phyloP scores from a whole-genome alignment of 495 filamentous ascomycete species.

The Diplogelasinospora grovesii region DNA sequence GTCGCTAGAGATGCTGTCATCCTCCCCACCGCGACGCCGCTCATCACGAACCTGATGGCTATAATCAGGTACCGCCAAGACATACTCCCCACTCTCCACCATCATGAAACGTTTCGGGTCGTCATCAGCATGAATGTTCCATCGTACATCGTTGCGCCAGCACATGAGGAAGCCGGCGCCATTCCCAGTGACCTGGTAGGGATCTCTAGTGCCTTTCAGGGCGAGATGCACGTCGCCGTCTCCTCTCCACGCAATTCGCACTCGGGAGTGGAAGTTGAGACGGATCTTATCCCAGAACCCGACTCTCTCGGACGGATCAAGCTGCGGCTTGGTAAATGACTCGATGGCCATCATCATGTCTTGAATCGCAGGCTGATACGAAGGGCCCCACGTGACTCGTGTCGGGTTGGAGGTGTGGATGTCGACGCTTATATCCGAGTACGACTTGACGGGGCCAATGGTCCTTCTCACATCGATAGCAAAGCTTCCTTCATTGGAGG shows the following conservation, averaged over 20 bases:
- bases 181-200: slow-evolving; percentile 85
- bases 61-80: slow-evolving; percentile 89
- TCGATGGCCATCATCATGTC: slow-evolving; percentile 99
- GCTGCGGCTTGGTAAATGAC: slow-evolving; percentile 88
- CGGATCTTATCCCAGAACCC: slow-evolving; percentile 99
- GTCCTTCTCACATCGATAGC: slow-evolving; percentile 83
- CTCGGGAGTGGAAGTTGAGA: slow-evolving; percentile 87
- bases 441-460: slow-evolving; percentile 92
- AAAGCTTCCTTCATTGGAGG: slow-evolving; percentile 55
- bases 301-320: slow-evolving; percentile 86
- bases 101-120: slow-evolving; percentile 92
- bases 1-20: slow-evolving; percentile 56
- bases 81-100: slow-evolving; percentile 88
- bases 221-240: slow-evolving; percentile 94
- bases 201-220: slow-evolving; percentile 88
- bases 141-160: slow-evolving; percentile 86
- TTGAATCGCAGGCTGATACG: slow-evolving; percentile 96
- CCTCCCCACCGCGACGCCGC: slow-evolving; percentile 49
- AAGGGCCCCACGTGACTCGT: slow-evolving; percentile 91
- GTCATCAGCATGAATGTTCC: slow-evolving; percentile 72
- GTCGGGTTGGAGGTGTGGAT: slow-evolving; percentile 91
- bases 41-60: slow-evolving; percentile 75
- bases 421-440: slow-evolving; percentile 81
- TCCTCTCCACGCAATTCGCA: slow-evolving; percentile 83
- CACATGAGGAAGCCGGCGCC: slow-evolving; percentile 96